A percentile compares a stretch with the other conserved stretches of the same genome.
These are phyloP conservation scores for Botrytis cinerea DNA, from an alignment of 2,329 filamentous ascomycete species.

Conservation along the genomic window DNA sequence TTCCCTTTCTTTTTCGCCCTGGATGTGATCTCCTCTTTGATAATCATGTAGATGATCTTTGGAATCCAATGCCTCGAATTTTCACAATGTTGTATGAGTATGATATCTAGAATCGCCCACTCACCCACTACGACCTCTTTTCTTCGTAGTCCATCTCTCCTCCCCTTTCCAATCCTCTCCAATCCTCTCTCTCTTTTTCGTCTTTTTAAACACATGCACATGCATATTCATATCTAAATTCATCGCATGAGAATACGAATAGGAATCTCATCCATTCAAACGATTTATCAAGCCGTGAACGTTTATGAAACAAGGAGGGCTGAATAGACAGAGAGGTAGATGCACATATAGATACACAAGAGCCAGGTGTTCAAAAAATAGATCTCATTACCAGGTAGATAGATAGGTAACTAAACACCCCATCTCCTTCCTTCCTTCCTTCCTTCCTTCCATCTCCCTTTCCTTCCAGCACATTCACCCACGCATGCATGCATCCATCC, in stretches of 20 bases:
- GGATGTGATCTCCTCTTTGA: too few relatives aligned
- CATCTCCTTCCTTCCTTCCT: not conserved
- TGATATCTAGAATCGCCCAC: too few relatives aligned
- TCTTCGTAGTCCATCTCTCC: not conserved
- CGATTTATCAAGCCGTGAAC: not conserved
- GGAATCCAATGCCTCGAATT: too few relatives aligned
- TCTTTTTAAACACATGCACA: too few relatives aligned
- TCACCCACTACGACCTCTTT: not conserved
- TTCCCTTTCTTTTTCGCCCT: too few relatives aligned
- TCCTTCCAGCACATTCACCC: not conserved
- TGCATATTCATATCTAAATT: not conserved
- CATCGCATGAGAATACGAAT: not conserved
- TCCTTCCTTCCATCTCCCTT: not conserved
- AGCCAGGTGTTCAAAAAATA: not conserved
- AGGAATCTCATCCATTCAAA: not conserved
- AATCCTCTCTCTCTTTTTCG: too few relatives aligned
- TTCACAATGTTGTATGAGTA: too few relatives aligned
- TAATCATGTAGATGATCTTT: too few relatives aligned
- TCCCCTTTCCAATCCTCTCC: not conserved
- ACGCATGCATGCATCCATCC: not conserved
- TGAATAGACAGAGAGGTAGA: not conserved
- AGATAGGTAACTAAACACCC: not conserved
- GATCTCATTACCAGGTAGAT: not conserved
- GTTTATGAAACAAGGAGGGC: not conserved
- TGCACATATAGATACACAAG: not conserved